Conservation (phyloP, 805 yeast genomes). For the Kodamaea fukazawae region DNA sequence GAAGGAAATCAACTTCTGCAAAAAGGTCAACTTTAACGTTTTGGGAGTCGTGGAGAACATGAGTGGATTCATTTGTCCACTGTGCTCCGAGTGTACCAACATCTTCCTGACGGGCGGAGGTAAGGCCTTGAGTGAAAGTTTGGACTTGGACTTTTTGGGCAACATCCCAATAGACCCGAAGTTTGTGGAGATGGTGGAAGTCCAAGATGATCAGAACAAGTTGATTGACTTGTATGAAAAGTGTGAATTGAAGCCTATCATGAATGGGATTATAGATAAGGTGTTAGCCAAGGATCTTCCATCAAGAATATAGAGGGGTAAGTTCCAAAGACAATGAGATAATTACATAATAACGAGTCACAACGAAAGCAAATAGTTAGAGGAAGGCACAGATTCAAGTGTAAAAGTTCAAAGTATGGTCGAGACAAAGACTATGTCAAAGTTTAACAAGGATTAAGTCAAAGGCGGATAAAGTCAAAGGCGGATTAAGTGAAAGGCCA, state of each 20-base stretch:
- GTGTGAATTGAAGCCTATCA: constrained; percentile 36
- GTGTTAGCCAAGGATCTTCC: constrained; percentile 31
- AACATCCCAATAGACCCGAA: constrained; percentile 90
- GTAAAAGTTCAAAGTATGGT: no score
- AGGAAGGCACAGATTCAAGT: no score
- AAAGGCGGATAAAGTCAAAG: no score
- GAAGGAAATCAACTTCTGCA: constrained; percentile 90
- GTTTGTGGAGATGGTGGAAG: constrained; percentile 86
- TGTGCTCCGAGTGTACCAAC: constrained; percentile 87
- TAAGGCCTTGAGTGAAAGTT: constrained; percentile 56
- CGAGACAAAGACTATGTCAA: no score
- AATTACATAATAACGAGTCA: no score
- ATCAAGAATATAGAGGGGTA: constrained; percentile 17
- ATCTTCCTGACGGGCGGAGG: constrained; percentile 97
- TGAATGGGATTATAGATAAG: constrained; percentile 35
- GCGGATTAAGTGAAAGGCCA: no score
- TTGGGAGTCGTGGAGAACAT: constrained; percentile 92
- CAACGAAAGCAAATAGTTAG: no score
- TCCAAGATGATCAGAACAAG: constrained; percentile 39
- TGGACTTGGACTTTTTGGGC: constrained; percentile 70
- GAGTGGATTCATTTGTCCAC: constrained; percentile 96
- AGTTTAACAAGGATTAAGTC: no score
- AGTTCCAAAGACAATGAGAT: no score
- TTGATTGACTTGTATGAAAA: constrained; percentile 35
- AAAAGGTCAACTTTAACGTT: constrained; percentile 73